Conservation (phyloP, 305 asterid genomes). For the Withania somnifera region DNA sequence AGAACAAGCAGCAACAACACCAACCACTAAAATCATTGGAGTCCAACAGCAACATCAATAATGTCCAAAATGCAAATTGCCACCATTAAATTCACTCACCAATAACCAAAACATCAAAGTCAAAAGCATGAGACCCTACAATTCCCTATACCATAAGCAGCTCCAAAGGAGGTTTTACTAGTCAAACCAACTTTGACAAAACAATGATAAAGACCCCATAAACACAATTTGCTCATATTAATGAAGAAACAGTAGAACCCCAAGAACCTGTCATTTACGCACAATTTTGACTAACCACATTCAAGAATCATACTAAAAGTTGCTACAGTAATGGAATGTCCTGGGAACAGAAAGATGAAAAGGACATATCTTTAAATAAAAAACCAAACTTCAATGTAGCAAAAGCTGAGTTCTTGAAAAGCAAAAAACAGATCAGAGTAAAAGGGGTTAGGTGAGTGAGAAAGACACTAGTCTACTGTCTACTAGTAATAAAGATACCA, state of each 20-base stretch:
- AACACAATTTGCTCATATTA: neutral
- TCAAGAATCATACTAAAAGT: neutral
- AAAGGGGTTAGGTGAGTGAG: neutral
- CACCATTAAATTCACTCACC: constrained; percentile 4
- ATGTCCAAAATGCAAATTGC: neutral
- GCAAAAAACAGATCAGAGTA: neutral
- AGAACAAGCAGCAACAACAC: neutral
- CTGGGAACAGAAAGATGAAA: neutral
- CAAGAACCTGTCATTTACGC: neutral
- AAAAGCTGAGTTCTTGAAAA: neutral
- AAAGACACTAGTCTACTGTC: neutral
- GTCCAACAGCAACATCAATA: neutral
- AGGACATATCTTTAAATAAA: neutral
- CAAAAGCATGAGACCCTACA: neutral
- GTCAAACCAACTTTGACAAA: neutral
- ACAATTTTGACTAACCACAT: neutral
- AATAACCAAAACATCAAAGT: neutral
- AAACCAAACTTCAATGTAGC: neutral
- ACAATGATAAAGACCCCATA: neutral
- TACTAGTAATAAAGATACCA: neutral
- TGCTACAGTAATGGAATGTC: neutral
- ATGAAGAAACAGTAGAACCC: neutral
- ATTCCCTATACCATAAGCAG: neutral
- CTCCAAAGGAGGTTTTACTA: neutral
- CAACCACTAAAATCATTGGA: neutral